These are phyloP conservation scores for Sugiyamaella novakii DNA, from an alignment of 1,139 yeast species.

Conservation along the genomic window DNA sequence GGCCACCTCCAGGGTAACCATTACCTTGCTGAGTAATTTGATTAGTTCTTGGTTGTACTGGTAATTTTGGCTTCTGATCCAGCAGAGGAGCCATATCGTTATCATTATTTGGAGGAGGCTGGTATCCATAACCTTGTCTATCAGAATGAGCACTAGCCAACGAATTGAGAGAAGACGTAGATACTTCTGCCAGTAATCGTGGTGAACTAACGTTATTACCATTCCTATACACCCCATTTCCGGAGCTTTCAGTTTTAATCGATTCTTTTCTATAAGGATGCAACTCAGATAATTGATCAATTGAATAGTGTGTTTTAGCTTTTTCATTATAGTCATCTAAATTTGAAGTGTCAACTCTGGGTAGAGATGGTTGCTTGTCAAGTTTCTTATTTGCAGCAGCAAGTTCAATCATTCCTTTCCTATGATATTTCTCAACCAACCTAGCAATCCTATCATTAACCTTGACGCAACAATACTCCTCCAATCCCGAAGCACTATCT, in stretches of 20 bases:
- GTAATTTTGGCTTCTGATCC: background rate
- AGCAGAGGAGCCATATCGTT: conserved; percentile 14
- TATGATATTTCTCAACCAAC: conserved; percentile 54
- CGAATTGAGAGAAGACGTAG: conserved; percentile 9
- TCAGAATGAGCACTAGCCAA: conserved; percentile 1
- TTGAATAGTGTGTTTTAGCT: conserved; percentile 4
- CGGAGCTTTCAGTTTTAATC: background rate
- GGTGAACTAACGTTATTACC: background rate
- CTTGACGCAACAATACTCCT: conserved; percentile 59
- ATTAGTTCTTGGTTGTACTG: background rate
- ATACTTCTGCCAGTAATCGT: background rate
- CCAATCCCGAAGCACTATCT: conserved; percentile 47
- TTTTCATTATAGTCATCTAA: conserved; percentile 12
- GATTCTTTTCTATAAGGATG: background rate
- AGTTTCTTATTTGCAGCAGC: conserved; percentile 33
- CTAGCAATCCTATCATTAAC: conserved; percentile 58
- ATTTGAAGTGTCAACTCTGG: conserved; percentile 21
- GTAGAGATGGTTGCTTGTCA: conserved; percentile 29
- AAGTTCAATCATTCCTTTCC: conserved; percentile 35
- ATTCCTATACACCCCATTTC: background rate
- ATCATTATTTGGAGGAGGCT: background rate
- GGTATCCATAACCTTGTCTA: conserved; percentile 4
- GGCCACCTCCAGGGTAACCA: background rate
- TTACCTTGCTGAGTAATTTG: background rate
- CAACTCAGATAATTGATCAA: conserved; percentile 11